Base-by-base conservation (phyloP, 2,329 filamentous ascomycete genomes). In the Simplicillium sp. region DNA sequence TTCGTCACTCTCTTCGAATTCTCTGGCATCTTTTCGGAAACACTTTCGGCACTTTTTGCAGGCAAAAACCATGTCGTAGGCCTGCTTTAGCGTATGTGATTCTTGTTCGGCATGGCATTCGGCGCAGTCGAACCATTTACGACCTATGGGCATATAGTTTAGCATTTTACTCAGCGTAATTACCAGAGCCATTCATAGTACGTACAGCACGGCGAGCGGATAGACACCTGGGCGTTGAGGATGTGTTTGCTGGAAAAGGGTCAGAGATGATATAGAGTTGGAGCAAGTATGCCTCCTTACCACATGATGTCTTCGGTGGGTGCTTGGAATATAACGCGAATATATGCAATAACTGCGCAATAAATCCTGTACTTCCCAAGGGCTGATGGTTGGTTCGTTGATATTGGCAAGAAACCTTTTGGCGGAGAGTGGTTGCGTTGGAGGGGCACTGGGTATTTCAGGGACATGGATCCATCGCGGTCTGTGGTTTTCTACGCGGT, bases 21-120 rank as follows among this genome's bases (percentile, higher is more conserved):
- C 86, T 49, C 78, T 69, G 36, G 84, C 84, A 55, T 98, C 87
- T 61, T 97, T 98, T 51, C 92, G 84, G 71, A 98, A 98, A 64
- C 83, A 89, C 67, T 98, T 98, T 53, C 84, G 89, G 80, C 92
- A 98, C 70, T 98, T 98, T 56, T 98, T 98, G 77, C 92, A 98
- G 39, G 87, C 87, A 57, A 98, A 97, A 31, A 71, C 77, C 87
- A 98, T 94, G 57, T 98, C 92, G 52, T 82, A 73, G 48, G 71
- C 73, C 65, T 94, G 84, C 40, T 77, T 66, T 16, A 98, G 79
- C 31, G 75, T 66, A 61, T 97, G 92, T 46, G 70, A 65, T 62
- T 94, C 84, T 46, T 78, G 71, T 61, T 98, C 92, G 40, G 68
- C 67, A 67, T 98, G 92, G 68, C 92, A 98, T 61, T 96, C 84